Conservation (phyloP, 805 yeast genomes). For the Cyberlindnera euphorbiae region DNA sequence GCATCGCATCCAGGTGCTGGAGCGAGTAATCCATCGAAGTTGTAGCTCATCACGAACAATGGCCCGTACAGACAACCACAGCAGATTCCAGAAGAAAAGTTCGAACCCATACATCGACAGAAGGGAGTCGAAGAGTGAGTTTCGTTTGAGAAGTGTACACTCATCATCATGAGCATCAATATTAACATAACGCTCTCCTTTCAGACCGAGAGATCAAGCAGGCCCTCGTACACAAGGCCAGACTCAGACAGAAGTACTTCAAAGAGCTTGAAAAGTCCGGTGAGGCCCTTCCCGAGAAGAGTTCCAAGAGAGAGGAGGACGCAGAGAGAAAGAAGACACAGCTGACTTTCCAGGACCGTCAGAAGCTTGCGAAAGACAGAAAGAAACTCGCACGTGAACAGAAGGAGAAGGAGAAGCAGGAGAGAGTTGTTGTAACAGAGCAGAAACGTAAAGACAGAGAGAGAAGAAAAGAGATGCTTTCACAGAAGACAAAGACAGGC, state of each 20-base stretch:
- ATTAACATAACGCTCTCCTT: slow-evolving; percentile 24
- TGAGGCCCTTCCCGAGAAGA: slow-evolving; percentile 42
- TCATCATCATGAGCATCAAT: not conserved
- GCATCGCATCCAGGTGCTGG: no score
- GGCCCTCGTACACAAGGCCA: slow-evolving; percentile 73
- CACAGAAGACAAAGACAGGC: slow-evolving; percentile 62
- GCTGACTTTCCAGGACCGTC: slow-evolving; percentile 32
- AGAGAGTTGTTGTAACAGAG: slow-evolving; percentile 31
- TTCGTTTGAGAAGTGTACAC: not conserved
- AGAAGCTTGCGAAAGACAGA: slow-evolving; percentile 32
- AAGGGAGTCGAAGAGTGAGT: slow-evolving; percentile 22
- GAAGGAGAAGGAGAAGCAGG: slow-evolving; percentile 37
- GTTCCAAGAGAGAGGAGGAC: slow-evolving; percentile 21
- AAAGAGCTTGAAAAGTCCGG: slow-evolving; percentile 76
- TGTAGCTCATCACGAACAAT: slow-evolving; percentile 2
- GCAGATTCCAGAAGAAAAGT: slow-evolving; percentile 16
- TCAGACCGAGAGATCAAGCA: slow-evolving; percentile 62
- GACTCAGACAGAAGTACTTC: slow-evolving; percentile 76
- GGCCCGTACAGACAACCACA: slow-evolving; percentile 8
- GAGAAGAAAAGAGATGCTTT: slow-evolving; percentile 40
- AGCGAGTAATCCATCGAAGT: no score
- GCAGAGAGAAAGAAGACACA: slow-evolving; percentile 19
- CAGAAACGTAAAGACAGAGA: slow-evolving; percentile 38
- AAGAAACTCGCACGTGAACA: slow-evolving; percentile 28
- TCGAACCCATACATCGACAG: slow-evolving; percentile 23